Conservation (phyloP, 768 basidiomycete species). For the Amanita muscaria region DNA sequence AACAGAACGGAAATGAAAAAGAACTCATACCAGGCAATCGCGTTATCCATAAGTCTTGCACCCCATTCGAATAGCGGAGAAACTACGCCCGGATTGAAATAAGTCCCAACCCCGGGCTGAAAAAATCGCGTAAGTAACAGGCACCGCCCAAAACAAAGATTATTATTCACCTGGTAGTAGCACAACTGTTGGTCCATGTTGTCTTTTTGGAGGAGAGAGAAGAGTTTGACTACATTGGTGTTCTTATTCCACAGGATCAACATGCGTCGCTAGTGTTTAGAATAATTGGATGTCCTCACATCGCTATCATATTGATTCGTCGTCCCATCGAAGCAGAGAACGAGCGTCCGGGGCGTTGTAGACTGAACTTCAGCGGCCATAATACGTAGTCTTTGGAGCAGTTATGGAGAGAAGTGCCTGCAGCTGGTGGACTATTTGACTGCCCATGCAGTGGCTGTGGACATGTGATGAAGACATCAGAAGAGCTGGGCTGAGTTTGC, state of each 20-base stretch:
- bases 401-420: background rate
- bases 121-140: too few relatives aligned
- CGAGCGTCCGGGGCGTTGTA: slow-evolving; percentile 32
- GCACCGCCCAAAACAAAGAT: too few relatives aligned
- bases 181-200: slow-evolving; percentile 44
- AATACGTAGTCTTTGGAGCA: background rate
- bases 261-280: background rate
- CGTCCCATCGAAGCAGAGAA: slow-evolving; percentile 70
- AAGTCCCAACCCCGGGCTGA: slow-evolving; percentile 41
- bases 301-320: slow-evolving; percentile 37
- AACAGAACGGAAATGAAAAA: background rate
- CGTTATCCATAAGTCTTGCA: slow-evolving; percentile 57
- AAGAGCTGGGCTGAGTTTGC: too few relatives aligned
- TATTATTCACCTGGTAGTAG: slow-evolving; percentile 56
- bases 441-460: too few relatives aligned
- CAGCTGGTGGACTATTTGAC: too few relatives aligned
- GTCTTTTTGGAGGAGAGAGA: slow-evolving; percentile 57
- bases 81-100: slow-evolving; percentile 56
- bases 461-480: too few relatives aligned
- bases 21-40: slow-evolving; percentile 56
- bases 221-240: slow-evolving; percentile 66
- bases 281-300: slow-evolving; percentile 26
- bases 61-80: slow-evolving; percentile 48
- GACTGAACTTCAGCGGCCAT: background rate
- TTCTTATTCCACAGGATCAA: slow-evolving; percentile 26